phyloP scores from a whole-genome alignment of 495 filamentous ascomycete species.

The Penicillium parvum region DNA sequence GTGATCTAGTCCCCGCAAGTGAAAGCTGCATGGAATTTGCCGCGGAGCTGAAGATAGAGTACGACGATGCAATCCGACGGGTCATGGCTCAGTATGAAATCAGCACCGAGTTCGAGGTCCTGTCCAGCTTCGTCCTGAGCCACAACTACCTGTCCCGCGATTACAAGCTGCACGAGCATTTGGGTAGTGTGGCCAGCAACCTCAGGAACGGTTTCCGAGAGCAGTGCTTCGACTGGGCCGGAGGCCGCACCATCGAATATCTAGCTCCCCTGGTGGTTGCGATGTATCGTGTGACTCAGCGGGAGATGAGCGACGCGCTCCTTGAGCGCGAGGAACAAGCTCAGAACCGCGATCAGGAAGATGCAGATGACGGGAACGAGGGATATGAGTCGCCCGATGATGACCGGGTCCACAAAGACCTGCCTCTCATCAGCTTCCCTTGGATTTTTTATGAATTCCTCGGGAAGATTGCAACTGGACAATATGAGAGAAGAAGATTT shows the following conservation, averaged over 20 bases:
- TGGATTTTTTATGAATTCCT: slow-evolving; percentile 80
- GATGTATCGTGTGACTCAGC: slow-evolving; percentile 78
- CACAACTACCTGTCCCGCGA: slow-evolving; percentile 62
- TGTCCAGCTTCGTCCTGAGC: slow-evolving; percentile 74
- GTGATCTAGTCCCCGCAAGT: slow-evolving; percentile 47
- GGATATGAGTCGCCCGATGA: slow-evolving; percentile 18
- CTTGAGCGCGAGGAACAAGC: too few relatives aligned
- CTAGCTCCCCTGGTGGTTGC: slow-evolving; percentile 74
- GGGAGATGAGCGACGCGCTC: slow-evolving; percentile 60
- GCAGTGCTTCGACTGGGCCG: slow-evolving; percentile 59
- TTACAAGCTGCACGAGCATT: slow-evolving; percentile 82
- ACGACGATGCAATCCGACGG: slow-evolving; percentile 71
- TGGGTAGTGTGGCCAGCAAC: slow-evolving; percentile 58
- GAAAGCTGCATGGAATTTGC: slow-evolving; percentile 53
- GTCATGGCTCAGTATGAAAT: slow-evolving; percentile 87
- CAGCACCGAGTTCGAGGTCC: slow-evolving; percentile 85
- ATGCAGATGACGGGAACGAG: slow-evolving; percentile 17
- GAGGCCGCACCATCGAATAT: slow-evolving; percentile 50
- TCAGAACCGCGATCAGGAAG: too few relatives aligned
- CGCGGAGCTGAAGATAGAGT: slow-evolving; percentile 63
- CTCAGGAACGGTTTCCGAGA: slow-evolving; percentile 65
- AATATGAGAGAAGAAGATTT: slow-evolving; percentile 13
- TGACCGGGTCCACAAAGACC: neutral
- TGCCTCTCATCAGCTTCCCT: slow-evolving; percentile 89
- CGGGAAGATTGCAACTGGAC: slow-evolving; percentile 60